Evolutionary conservation across 2,329 filamentous ascomycete species (phyloP).

Genomic region (Akanthomyces lecanii): DNA sequence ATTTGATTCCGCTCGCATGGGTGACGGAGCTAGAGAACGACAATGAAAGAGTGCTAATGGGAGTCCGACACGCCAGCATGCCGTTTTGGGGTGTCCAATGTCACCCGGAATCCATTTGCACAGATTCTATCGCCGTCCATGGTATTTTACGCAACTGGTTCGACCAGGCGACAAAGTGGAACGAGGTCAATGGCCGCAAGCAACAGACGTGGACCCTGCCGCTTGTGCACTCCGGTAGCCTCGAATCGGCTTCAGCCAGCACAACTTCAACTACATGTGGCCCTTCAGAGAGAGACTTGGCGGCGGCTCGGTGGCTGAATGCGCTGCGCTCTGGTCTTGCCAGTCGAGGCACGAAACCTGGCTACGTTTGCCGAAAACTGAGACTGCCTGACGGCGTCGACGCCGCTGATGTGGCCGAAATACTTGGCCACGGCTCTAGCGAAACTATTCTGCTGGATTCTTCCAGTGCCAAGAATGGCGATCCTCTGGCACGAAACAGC

Average conservation of each 20-base stretch:
- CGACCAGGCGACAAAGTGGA: conserved; percentile 58
- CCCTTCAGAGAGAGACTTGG: conserved; percentile 22
- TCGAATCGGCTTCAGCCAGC: conserved; percentile 20
- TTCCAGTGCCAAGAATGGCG: conserved; percentile 47
- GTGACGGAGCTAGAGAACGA: conserved; percentile 40
- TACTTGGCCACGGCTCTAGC: conserved; percentile 35
- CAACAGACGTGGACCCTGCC: conserved; percentile 13
- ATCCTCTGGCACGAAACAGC: conserved; percentile 54
- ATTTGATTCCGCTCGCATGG: conserved; percentile 61
- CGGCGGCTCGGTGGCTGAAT: conserved; percentile 23
- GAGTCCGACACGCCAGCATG: conserved; percentile 58
- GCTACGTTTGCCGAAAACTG: conserved; percentile 40
- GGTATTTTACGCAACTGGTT: conserved; percentile 74
- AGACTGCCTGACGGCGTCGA: conserved; percentile 43
- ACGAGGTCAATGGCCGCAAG: conserved; percentile 30
- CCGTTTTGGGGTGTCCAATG: conserved; percentile 89
- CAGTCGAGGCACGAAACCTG: conserved; percentile 26
- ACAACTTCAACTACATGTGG: conserved; percentile 3
- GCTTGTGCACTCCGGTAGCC: conserved; percentile 20
- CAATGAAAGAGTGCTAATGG: conserved; percentile 66
- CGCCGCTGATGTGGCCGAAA: conserved; percentile 52
- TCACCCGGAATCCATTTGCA: conserved; percentile 86
- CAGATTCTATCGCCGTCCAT: conserved; percentile 57
- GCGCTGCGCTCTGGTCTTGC: conserved; percentile 26
- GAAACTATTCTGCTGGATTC: conserved; percentile 58